Base-by-base conservation (phyloP, 2,329 filamentous ascomycete species). In the Calycina marina region DNA sequence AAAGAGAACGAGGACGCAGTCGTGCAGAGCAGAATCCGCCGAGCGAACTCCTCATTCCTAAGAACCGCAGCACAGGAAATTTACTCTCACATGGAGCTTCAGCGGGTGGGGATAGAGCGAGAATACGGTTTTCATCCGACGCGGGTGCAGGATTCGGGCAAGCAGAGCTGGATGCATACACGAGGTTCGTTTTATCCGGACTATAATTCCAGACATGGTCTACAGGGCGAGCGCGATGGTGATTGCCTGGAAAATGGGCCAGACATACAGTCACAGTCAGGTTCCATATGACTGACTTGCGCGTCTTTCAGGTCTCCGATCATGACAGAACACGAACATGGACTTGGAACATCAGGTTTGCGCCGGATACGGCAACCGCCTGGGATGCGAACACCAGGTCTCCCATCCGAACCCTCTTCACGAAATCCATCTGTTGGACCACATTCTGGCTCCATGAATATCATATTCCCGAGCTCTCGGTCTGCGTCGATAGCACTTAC, bases 281-380 rank as follows among this genome's bases (percentile, higher is more conserved):
- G n/a, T n/a, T 22, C 20, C 8, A 22, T 22, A 9, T 22, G 39
- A 40, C 55, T n/a, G n/a, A n/a, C n/a, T n/a, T n/a, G n/a, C n/a
- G n/a, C n/a, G n/a, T n/a, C n/a, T n/a, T n/a, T n/a, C n/a, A 92
- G 83, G 63, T 83, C 82, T 50, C 73, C 84, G 50, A 69, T 93
- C 52, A 70, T 92, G 53, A 67, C 74, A 43, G 85, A 88, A 57
- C 83, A 88, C 59, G 85, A 93, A 51, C 81, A 90, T 65, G 83
- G 83, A 46, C 61, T 90, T 41, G 83, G 83, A 34, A 69, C 78
- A 27, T 92, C 84, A 35, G 86, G 90, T 44, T 69, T 98, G 51
- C 79, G 86, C 53, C 80, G 90, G 49, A 98, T 98, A 56, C 81
- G 90, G 54, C 88, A 94, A 57, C 77, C 85, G 49, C 78, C 79